These are phyloP conservation scores for Rhodotorula mucilaginosa DNA, from an alignment of 1,284 basidiomycete genomes.

Conservation along the genomic window DNA sequence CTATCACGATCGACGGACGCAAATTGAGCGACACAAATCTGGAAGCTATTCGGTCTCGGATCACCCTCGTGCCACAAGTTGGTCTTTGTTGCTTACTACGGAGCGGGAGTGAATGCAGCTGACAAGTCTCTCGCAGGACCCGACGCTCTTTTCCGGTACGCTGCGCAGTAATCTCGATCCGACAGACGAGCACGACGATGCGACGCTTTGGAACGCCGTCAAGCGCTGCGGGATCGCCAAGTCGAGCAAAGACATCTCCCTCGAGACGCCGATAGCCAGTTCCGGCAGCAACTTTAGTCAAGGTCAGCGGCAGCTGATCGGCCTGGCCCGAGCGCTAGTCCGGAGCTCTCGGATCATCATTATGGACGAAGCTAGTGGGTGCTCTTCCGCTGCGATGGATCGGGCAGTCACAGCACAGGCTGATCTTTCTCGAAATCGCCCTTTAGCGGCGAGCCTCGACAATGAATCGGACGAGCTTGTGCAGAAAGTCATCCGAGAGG, in stretches of 20 bases:
- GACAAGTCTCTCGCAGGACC: conserved; percentile 46
- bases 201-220: conserved; percentile 48
- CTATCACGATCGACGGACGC: conserved; percentile 68
- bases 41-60: conserved; percentile 65
- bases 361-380: conserved; percentile 37
- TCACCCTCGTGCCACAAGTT: conserved; percentile 70
- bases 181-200: conserved; percentile 48
- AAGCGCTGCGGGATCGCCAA: conserved; percentile 35
- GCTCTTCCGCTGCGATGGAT: too few species aligned
- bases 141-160: conserved; percentile 49
- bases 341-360: conserved; percentile 31
- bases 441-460: conserved; percentile 32
- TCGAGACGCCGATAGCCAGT: conserved; percentile 28
- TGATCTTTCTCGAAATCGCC: neutral
- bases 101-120: neutral
- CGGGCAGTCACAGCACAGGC: neutral
- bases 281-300: conserved; percentile 33
- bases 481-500: conserved; percentile 37
- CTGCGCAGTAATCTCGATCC: conserved; percentile 51
- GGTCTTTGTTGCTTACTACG: neutral
- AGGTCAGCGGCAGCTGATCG: conserved; percentile 48
- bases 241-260: conserved; percentile 11
- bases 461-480: conserved; percentile 34
- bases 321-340: conserved; percentile 48
- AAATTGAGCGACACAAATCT: conserved; percentile 83